Percentiles rank a stretch among this genome's conserved stretches.
phyloP scores from a whole-genome alignment of 257 asterid genomes.

The Penstemon newberryi region DNA sequence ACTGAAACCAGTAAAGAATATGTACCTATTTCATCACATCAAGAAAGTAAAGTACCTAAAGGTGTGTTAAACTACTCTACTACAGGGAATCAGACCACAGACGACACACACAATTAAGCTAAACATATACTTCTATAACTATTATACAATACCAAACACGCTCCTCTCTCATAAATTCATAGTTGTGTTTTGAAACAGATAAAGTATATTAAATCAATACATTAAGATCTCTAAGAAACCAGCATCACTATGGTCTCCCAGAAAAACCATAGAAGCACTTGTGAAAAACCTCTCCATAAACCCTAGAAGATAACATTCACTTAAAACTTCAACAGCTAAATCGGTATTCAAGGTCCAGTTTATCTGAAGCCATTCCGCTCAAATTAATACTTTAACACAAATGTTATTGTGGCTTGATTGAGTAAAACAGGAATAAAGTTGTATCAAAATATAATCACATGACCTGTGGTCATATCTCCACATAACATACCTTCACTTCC shows the following conservation, averaged over 20 bases:
- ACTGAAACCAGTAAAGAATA: slow-evolving; percentile 4
- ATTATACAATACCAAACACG: too few relatives aligned
- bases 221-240: slow-evolving; percentile 3
- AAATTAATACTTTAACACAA: not conserved
- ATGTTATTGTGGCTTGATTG: not conserved
- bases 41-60: slow-evolving; percentile 2
- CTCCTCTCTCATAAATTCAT: too few relatives aligned
- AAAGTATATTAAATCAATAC: not conserved
- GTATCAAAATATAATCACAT: not conserved
- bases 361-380: not conserved
- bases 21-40: slow-evolving; percentile 17
- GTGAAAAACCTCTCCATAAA: slow-evolving; percentile 8
- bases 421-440: not conserved
- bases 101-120: not conserved
- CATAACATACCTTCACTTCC: not conserved
- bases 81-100: not conserved
- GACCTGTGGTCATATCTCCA: not conserved
- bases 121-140: too few relatives aligned
- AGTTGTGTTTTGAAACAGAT: not conserved
- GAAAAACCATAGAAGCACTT: not conserved
- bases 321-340: not conserved
- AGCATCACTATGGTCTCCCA: slow-evolving; percentile 8
- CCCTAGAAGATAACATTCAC: not conserved
- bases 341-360: not conserved
- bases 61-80: not conserved